A percentile compares a stretch with the other conserved stretches of the same genome.
Evolutionary conservation across 352 stramenopile genomes (phyloP).

Genomic region (Phytophthora vignae): DNA sequence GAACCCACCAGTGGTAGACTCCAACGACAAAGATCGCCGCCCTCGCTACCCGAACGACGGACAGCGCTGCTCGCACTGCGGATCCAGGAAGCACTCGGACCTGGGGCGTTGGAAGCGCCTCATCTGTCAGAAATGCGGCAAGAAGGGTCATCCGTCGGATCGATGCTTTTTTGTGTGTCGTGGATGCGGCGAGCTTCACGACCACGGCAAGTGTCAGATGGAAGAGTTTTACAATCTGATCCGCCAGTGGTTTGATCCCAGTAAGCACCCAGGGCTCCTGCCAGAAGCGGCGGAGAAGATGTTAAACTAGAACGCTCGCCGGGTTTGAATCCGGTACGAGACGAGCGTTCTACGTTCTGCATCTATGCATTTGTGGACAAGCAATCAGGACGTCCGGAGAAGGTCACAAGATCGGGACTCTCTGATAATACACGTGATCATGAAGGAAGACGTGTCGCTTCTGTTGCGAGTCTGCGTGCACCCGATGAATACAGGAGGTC

Average conservation of each 20-base stretch:
- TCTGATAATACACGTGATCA: conserved; percentile 22
- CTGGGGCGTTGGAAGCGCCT: conserved; percentile 19
- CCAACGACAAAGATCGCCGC: background rate
- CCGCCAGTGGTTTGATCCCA: conserved; percentile 17
- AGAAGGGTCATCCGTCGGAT: conserved; percentile 14
- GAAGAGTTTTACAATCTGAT: conserved; percentile 24
- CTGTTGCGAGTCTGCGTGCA: background rate
- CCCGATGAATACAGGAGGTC: conserved; percentile 12
- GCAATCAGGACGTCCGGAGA: background rate
- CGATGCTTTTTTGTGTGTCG: conserved; percentile 18
- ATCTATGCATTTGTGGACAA: conserved; percentile 20
- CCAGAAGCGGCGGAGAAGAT: conserved; percentile 9
- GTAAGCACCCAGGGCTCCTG: conserved; percentile 13
- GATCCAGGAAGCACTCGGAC: background rate
- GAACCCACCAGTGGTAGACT: no score
- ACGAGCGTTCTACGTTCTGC: conserved; percentile 12
- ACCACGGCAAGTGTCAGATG: conserved; percentile 10
- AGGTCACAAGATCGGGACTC: background rate
- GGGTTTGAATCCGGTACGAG: conserved; percentile 8
- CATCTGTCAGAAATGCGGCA: conserved; percentile 13
- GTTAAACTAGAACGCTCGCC: conserved; percentile 31
- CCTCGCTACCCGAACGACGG: background rate
- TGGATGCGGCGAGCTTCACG: conserved; percentile 16
- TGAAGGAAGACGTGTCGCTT: background rate
- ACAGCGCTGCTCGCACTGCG: conserved; percentile 3